Base-by-base conservation (phyloP, 345 rosid species). In the Aquilaria sinensis region DNA sequence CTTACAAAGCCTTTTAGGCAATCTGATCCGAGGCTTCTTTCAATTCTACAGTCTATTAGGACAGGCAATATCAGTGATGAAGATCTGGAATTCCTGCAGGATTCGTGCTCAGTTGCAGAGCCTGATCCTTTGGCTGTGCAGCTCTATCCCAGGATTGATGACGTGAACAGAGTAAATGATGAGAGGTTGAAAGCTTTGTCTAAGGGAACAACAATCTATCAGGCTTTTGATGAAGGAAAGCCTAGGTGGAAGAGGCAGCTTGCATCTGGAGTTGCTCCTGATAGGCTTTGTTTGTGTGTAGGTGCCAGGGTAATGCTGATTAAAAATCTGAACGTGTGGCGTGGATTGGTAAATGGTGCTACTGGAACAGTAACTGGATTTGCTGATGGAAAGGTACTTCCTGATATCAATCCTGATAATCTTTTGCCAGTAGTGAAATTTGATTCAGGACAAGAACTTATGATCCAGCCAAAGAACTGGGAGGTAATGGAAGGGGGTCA, bases 1-100 rank as follows among this genome's bases (percentile, higher is more conserved):
- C 72, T 71, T 32, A 63, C 74, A 6, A 54, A 62, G 74, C 68
- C 71, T 6, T 71, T 68, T 47, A 59, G 80, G 67, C 80, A 75
- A 57, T 70, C 78, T 2, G 80, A 79, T n/a, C 53, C 67, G 41
- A 31, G 57, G 49, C 69, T 75, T 12, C 48, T 73, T 53, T 56
- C 61, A 33, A 56, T 70, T 53, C 73, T 79, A 9, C 65, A 61
- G 56, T 46, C 41, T 61, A 51, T 61, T 61, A 51, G 65, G 65
- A 61, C 12, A 61, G 65, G 65, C 30, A 50, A 50, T 6, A 14
- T 15, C 13, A 56, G 51, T 14, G 56, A 43, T 31, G 65, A 61
- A 31, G 56, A 61, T 56, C 51, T 61, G 56, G 31, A 33, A 56
- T 33, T 61, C 34, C 65, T 61, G 4, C 9, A 61, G 16, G 43